These are phyloP conservation scores for Cytospora paraplurivora DNA, from an alignment of 2,329 filamentous ascomycete species.

Conservation along the genomic window DNA sequence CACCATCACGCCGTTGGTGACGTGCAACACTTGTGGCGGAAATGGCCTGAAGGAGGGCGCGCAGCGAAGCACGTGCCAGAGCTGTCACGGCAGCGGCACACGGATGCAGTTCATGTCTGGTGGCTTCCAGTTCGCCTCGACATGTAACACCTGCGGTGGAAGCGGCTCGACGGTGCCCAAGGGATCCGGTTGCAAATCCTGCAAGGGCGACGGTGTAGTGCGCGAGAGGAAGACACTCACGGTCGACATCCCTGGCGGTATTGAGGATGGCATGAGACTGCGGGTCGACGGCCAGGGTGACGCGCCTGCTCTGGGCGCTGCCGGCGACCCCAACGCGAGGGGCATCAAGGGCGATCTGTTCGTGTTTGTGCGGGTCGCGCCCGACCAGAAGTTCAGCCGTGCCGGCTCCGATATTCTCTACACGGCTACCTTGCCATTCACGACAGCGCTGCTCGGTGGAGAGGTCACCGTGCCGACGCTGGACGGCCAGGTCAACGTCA, in stretches of 20 bases:
- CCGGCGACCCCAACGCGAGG: constrained; percentile 62
- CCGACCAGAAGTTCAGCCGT: constrained; percentile 86
- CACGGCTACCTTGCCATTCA: constrained; percentile 87
- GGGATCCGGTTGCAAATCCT: constrained; percentile 79
- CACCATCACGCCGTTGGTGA: constrained; percentile 75
- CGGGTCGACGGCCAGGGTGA: constrained; percentile 86
- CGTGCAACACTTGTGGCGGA: constrained; percentile 82
- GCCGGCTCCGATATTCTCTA: constrained; percentile 89
- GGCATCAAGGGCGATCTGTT: constrained; percentile 85
- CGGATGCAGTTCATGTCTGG: constrained; percentile 87
- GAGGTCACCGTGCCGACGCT: constrained; percentile 88
- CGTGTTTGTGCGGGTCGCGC: constrained; percentile 84
- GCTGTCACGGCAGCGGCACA: constrained; percentile 84
- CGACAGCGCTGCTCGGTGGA: constrained; percentile 88
- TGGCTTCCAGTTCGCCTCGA: constrained; percentile 94
- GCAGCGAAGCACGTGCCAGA: constrained; percentile 71
- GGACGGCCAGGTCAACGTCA: constrained; percentile 86
- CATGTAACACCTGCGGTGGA: constrained; percentile 80
- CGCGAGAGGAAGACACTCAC: constrained; percentile 81
- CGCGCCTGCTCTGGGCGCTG: constrained; percentile 73
- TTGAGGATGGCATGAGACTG: constrained; percentile 95
- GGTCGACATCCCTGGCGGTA: constrained; percentile 90
- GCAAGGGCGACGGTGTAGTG: constrained; percentile 80
- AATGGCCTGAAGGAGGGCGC: constrained; percentile 82
- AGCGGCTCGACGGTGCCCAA: constrained; percentile 74